These are phyloP conservation scores for Calonectria honghensis DNA, from an alignment of 2,329 filamentous ascomycete species.

Conservation along the genomic window DNA sequence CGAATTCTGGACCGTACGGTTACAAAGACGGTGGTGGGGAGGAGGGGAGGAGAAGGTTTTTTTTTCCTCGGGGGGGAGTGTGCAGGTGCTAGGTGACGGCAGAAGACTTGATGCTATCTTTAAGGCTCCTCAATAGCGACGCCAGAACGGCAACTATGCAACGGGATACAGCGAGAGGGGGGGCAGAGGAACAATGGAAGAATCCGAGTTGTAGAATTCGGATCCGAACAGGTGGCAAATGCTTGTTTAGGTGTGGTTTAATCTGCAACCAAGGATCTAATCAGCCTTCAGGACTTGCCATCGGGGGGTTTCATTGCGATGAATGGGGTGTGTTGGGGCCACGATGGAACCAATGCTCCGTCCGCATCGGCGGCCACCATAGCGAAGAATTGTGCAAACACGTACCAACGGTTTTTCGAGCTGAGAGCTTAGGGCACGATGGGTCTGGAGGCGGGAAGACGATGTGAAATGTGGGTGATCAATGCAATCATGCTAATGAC, in stretches of 20 bases:
- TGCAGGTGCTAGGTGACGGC: constrained; percentile 46
- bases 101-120: constrained; percentile 48
- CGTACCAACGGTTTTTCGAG: constrained; percentile 43
- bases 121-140: constrained; percentile 55
- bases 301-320: constrained; percentile 24
- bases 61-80: neutral
- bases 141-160: constrained; percentile 51
- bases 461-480: constrained; percentile 42
- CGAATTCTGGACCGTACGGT: constrained; percentile 23
- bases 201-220: constrained; percentile 45
- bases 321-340: constrained; percentile 2
- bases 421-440: constrained; percentile 31
- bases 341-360: constrained; percentile 26
- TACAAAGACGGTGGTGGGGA: constrained; percentile 29
- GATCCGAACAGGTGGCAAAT: constrained; percentile 52
- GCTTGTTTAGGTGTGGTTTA: constrained; percentile 41
- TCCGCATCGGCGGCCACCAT: neutral
- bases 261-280: constrained; percentile 42
- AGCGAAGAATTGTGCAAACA: constrained; percentile 23
- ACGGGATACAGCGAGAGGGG: neutral
- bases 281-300: constrained; percentile 35
- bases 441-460: constrained; percentile 32
- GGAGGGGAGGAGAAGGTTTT: constrained; percentile 29
- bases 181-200: constrained; percentile 37
- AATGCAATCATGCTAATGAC: constrained; percentile 37